These are phyloP conservation scores for Phytophthora sp. DNA, from an alignment of 352 stramenopile species.

Conservation along the genomic window DNA sequence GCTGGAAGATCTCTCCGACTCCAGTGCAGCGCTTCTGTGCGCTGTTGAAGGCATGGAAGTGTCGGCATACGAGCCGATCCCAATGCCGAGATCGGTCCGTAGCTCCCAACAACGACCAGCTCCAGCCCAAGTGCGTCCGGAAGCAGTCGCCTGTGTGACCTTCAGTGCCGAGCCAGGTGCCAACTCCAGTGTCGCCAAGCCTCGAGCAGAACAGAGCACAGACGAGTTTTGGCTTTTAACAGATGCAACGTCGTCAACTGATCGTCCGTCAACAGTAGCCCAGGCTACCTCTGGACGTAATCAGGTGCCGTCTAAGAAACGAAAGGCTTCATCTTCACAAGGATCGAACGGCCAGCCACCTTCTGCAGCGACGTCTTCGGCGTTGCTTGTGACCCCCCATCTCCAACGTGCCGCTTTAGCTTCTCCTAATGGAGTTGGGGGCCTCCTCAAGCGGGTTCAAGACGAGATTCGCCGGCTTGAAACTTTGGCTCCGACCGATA, in stretches of 20 bases:
- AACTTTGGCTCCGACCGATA: conserved; percentile 6
- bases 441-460: conserved; percentile 30
- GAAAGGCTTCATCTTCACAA: conserved; percentile 14
- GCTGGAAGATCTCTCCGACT: conserved; percentile 8
- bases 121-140: conserved; percentile 12
- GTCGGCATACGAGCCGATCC: conserved; percentile 30
- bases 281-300: no score
- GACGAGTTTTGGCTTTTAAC: conserved; percentile 23
- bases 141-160: conserved; percentile 13
- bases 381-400: conserved; percentile 13
- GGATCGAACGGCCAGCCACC: neutral
- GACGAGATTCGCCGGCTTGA: conserved; percentile 39
- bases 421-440: conserved; percentile 6
- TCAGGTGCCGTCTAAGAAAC: conserved; percentile 18
- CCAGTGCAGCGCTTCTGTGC: conserved; percentile 23
- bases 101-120: neutral
- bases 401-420: neutral
- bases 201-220: neutral
- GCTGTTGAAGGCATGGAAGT: conserved; percentile 39
- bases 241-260: conserved; percentile 3
- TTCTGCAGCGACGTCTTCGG: conserved; percentile 6
- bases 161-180: conserved; percentile 4
- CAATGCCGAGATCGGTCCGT: conserved; percentile 15
- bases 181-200: neutral
- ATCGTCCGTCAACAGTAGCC: no score